Conservation (phyloP, 805 yeast genomes). For the Wickerhamiella kurtzmanii region DNA sequence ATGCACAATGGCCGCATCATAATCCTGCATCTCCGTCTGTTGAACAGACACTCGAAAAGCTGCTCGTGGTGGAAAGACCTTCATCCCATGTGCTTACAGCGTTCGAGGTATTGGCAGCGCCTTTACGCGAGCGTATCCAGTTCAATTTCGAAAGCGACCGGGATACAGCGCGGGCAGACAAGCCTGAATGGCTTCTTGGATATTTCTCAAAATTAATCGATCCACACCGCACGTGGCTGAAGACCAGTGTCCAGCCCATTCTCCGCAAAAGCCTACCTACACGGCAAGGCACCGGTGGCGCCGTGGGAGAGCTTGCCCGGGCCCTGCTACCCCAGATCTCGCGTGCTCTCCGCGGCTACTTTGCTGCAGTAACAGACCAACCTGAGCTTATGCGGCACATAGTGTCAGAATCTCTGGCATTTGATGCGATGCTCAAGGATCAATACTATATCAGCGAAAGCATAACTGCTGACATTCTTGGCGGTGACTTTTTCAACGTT, state of each 20-base stretch:
- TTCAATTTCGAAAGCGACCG: constrained; percentile 43
- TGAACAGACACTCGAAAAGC: neutral
- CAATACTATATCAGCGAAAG: constrained; percentile 25
- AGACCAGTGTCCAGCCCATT: constrained; percentile 16
- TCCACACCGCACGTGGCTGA: constrained; percentile 22
- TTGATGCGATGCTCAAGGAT: constrained; percentile 38
- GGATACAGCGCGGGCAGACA: constrained; percentile 50
- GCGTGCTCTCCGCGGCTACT: constrained; percentile 9
- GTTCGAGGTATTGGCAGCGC: constrained; percentile 33
- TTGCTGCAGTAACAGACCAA: constrained; percentile 15
- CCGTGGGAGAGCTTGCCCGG: constrained; percentile 32
- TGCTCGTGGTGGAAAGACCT: constrained; percentile 2
- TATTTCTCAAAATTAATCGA: constrained; percentile 29
- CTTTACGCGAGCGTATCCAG: constrained; percentile 37
- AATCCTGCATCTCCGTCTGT: too few species aligned
- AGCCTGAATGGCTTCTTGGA: constrained; percentile 58
- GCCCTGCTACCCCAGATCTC: constrained; percentile 30
- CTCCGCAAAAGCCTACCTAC: constrained; percentile 4
- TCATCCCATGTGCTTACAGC: constrained; percentile 24
- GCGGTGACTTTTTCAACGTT: neutral
- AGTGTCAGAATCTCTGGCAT: constrained; percentile 42
- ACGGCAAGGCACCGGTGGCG: constrained; percentile 14
- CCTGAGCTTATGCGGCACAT: constrained; percentile 45
- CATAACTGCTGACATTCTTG: neutral
- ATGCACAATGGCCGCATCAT: constrained; percentile 16